Evolutionary conservation across 2,329 filamentous ascomycete genomes (phyloP).

Genomic region (Aspergillus fructus): DNA sequence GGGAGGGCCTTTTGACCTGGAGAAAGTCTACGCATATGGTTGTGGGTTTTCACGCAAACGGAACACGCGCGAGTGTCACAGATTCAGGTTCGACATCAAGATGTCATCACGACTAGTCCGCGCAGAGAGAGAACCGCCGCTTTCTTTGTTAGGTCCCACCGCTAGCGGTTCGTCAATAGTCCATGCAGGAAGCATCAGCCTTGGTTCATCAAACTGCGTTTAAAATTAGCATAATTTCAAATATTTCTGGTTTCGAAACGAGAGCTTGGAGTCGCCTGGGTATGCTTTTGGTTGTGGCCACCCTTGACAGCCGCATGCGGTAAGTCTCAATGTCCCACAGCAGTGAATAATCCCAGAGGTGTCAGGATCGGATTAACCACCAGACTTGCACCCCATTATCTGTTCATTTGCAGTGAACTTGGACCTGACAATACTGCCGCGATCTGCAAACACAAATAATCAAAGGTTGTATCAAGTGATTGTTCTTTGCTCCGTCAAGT

Average conservation of each 20-base stretch:
- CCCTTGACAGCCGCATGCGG: conserved; percentile 8
- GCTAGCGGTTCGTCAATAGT: neutral
- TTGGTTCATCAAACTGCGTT: neutral
- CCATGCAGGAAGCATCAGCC: neutral
- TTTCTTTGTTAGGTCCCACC: conserved; percentile 3
- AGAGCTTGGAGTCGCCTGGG: neutral
- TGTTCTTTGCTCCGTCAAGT: neutral
- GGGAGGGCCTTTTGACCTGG: conserved; percentile 30
- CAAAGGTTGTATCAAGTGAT: conserved; percentile 1
- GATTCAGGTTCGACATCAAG: conserved; percentile 11
- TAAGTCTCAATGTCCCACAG: neutral
- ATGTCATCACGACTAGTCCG: conserved; percentile 34
- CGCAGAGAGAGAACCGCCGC: conserved; percentile 8
- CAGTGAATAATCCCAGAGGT: neutral
- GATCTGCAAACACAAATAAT: neutral
- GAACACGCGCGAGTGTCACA: conserved; percentile 32
- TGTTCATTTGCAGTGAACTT: neutral
- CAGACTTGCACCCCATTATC: neutral
- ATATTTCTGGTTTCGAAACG: neutral
- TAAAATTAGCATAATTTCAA: neutral
- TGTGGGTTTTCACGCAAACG: conserved; percentile 24
- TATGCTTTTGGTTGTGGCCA: neutral
- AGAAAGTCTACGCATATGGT: conserved; percentile 21
- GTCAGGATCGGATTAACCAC: neutral
- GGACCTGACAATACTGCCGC: neutral